Percentiles rank a stretch among this genome's conserved stretches.
These are phyloP conservation scores for Brettanomyces anomalus DNA, from an alignment of 805 yeast species.

Conservation along the genomic window DNA sequence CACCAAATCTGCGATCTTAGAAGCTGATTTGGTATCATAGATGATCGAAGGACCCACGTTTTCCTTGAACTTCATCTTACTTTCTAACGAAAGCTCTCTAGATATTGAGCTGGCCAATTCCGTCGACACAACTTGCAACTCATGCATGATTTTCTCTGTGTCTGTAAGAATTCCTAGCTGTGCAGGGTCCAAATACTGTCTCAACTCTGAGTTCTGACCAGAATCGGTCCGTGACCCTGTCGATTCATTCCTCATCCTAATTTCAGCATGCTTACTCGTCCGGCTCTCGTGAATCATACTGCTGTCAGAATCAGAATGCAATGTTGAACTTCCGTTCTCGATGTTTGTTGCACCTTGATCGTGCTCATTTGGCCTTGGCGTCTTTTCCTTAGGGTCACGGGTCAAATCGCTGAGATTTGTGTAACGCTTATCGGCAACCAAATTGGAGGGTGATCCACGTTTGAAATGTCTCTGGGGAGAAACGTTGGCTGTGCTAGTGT, in stretches of 20 bases:
- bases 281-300: neutral
- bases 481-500: too few species aligned
- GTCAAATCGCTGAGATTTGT: neutral
- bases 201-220: constrained; percentile 3
- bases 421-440: neutral
- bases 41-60: constrained; percentile 5
- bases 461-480: too few species aligned
- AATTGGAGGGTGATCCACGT: too few species aligned
- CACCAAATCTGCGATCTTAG: constrained; percentile 42
- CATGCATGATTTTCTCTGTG: constrained; percentile 49
- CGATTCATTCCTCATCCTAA: constrained; percentile 1
- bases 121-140: constrained; percentile 57
- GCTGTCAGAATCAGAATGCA: neutral
- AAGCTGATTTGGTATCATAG: constrained; percentile 29
- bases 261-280: constrained; percentile 2
- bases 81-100: constrained; percentile 57
- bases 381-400: neutral
- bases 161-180: constrained; percentile 56
- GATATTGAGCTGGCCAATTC: constrained; percentile 67
- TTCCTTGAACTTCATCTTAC: constrained; percentile 21
- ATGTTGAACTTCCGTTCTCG: too few species aligned
- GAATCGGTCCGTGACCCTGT: neutral
- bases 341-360: too few species aligned
- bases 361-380: too few species aligned
- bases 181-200: constrained; percentile 37